A percentile compares a stretch with the other conserved stretches of the same genome.
Conservation (phyloP, 2,329 filamentous ascomycete genomes). For the Neurospora crassa region DNA sequence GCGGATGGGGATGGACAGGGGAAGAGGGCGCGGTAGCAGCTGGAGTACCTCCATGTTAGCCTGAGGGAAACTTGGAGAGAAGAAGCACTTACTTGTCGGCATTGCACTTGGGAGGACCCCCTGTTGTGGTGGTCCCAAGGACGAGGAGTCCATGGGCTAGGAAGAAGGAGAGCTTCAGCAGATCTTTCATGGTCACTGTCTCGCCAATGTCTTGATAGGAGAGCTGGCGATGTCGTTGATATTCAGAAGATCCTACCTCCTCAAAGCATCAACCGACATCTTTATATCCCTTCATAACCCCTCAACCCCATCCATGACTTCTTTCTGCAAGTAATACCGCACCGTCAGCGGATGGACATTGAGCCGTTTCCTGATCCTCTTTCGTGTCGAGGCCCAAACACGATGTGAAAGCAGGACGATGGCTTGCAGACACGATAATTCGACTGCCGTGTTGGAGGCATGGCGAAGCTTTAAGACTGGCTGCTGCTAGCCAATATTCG, state of each 20-base stretch:
- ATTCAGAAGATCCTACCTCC: fast-evolving
- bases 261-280: not conserved
- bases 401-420: not conserved
- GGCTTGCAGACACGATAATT: not conserved
- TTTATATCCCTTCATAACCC: not conserved
- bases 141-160: not conserved
- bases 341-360: not conserved
- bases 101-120: not conserved
- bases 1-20: constrained; percentile 13
- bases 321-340: not conserved
- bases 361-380: not conserved
- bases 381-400: not conserved
- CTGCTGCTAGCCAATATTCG: not conserved
- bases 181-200: not conserved
- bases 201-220: not conserved
- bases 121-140: not conserved
- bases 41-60: not conserved
- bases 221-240: not conserved
- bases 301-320: not conserved
- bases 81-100: not conserved
- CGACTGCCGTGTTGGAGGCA: not conserved
- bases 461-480: not conserved
- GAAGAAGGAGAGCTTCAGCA: not conserved
- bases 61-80: too few species aligned
- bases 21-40: constrained; percentile 17